phyloP scores from a whole-genome alignment of 1,284 basidiomycete species.

The Tremellales sp. region DNA sequence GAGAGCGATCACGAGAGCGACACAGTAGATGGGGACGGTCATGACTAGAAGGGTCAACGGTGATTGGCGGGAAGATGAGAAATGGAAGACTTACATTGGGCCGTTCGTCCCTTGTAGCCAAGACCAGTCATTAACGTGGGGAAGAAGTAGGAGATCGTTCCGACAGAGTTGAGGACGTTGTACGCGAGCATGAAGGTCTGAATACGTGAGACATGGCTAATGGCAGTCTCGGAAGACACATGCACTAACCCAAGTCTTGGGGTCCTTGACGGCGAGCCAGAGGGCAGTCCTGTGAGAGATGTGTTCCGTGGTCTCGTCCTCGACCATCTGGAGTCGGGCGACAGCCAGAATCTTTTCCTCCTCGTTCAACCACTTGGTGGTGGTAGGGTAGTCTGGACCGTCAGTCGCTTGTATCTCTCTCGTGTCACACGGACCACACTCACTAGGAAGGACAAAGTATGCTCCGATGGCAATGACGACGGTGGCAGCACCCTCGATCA shows the following conservation, averaged over 20 bases:
- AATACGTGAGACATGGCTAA: constrained; percentile 5
- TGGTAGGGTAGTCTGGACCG: constrained; percentile 37
- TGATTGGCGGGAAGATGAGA: background rate
- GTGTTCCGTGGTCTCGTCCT: constrained; percentile 17
- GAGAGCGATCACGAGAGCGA: constrained; percentile 43
- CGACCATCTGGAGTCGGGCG: constrained; percentile 22
- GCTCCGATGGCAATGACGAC: constrained; percentile 32
- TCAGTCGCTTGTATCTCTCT: background rate
- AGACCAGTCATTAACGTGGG: constrained; percentile 42
- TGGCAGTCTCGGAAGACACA: background rate
- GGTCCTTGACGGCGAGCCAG: constrained; percentile 35
- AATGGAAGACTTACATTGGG: constrained; percentile 33
- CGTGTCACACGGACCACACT: constrained; percentile 2
- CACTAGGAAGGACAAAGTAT: constrained; percentile 44
- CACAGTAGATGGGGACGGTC: constrained; percentile 50
- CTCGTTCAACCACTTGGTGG: constrained; percentile 38
- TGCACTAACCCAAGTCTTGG: constrained; percentile 38
- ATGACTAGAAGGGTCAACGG: constrained; percentile 26
- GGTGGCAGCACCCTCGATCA: constrained; percentile 45
- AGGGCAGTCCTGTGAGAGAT: constrained; percentile 34
- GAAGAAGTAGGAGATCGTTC: constrained; percentile 49
- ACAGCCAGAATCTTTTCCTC: constrained; percentile 31
- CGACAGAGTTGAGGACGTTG: constrained; percentile 35
- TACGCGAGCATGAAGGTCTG: constrained; percentile 33
- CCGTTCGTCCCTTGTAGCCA: constrained; percentile 38